Evolutionary conservation across 208 protist genomes (phyloP).

Genomic region (Endotrypanum monterogeii): DNA sequence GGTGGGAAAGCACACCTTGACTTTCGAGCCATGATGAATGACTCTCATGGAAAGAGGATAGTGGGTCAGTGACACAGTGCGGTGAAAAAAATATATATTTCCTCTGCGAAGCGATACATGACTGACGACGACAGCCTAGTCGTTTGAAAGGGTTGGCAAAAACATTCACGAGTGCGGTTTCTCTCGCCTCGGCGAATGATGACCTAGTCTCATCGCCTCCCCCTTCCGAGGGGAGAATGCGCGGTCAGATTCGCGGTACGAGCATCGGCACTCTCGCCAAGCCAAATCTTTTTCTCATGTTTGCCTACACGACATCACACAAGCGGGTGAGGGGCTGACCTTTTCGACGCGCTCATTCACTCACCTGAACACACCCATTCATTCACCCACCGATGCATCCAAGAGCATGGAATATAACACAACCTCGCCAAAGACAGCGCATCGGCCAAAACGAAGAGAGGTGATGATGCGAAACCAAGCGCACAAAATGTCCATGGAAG

Average conservation of each 20-base stretch:
- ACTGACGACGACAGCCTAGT: too few species aligned
- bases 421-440: background rate
- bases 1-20: background rate
- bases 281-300: too few species aligned
- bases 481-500: background rate
- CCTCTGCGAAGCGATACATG: background rate
- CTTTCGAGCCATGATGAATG: background rate
- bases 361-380: background rate
- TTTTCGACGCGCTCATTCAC: background rate
- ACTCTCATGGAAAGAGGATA: background rate
- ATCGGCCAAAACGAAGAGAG: background rate
- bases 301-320: background rate
- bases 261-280: background rate
- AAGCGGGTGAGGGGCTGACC: background rate
- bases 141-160: background rate
- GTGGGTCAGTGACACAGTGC: background rate
- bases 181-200: background rate
- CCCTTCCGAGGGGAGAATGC: background rate
- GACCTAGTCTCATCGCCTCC: background rate
- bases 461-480: background rate
- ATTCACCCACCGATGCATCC: too few species aligned
- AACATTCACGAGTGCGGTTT: background rate
- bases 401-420: background rate
- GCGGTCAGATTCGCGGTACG: too few species aligned
- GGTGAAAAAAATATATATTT: background rate